Evolutionary conservation across 2,329 filamentous ascomycete genomes (phyloP).

Genomic region (Sclerotinia nivalis): DNA sequence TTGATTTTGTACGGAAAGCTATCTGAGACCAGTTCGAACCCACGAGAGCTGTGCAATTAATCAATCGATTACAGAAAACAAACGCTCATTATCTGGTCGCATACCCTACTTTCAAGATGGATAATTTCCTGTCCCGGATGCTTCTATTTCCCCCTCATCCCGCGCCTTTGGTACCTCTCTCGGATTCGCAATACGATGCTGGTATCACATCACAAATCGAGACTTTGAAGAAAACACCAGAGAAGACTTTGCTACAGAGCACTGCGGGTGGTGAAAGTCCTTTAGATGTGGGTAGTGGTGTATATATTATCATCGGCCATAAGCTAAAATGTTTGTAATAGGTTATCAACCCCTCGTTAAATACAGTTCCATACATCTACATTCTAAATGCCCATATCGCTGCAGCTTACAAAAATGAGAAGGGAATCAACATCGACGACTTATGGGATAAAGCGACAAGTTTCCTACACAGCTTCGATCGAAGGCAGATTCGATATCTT

Average conservation of each 20-base stretch:
- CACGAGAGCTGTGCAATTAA: not conserved
- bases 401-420: slow-evolving; percentile 41
- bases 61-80: not conserved
- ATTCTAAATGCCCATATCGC: slow-evolving; percentile 53
- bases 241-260: slow-evolving; percentile 40
- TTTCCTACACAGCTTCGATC: slow-evolving; percentile 48
- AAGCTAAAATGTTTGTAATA: slow-evolving; percentile 28
- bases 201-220: slow-evolving; percentile 45
- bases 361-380: slow-evolving; percentile 60
- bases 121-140: slow-evolving; percentile 43
- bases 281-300: slow-evolving; percentile 42
- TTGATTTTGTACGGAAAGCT: not conserved
- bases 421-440: slow-evolving; percentile 30
- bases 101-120: slow-evolving; percentile 34
- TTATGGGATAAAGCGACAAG: slow-evolving; percentile 52
- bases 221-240: slow-evolving; percentile 43
- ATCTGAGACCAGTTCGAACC: not conserved
- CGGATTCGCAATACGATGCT: slow-evolving; percentile 48
- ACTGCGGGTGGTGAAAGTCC: slow-evolving; percentile 42
- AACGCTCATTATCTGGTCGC: slow-evolving; percentile 8
- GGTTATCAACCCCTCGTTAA: slow-evolving; percentile 52
- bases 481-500: slow-evolving; percentile 55
- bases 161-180: slow-evolving; percentile 39
- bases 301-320: not conserved
- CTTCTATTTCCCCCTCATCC: slow-evolving; percentile 46